Conservation (phyloP, 805 yeast genomes). For the Wickerhamiella dianesei region DNA sequence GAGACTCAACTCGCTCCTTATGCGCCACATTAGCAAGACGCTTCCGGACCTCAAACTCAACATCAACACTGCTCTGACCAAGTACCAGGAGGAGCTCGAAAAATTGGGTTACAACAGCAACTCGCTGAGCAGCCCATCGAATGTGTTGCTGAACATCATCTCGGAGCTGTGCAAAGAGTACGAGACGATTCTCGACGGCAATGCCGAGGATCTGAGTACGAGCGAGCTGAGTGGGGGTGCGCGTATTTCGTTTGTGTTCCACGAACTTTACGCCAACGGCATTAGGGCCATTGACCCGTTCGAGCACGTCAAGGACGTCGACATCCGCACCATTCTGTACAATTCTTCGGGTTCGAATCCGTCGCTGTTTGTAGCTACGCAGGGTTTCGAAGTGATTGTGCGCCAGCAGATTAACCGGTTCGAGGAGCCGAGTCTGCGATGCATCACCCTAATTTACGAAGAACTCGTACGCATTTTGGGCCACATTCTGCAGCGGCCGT, state of each 20-base stretch:
- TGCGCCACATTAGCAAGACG: constrained; percentile 79
- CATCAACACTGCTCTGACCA: constrained; percentile 72
- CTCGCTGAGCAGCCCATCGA: constrained; percentile 62
- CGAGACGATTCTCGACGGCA: constrained; percentile 83
- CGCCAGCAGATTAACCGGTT: constrained; percentile 85
- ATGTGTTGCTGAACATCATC: constrained; percentile 79
- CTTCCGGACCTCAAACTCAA: constrained; percentile 88
- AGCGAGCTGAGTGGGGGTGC: constrained; percentile 96
- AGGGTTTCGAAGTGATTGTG: constrained; percentile 89
- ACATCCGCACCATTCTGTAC: constrained; percentile 92
- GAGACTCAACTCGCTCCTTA: constrained; percentile 74
- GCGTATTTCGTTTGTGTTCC: constrained; percentile 92
- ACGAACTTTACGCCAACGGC: constrained; percentile 92
- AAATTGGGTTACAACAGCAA: constrained; percentile 64
- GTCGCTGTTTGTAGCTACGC: constrained; percentile 89
- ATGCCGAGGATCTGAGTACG: constrained; percentile 75
- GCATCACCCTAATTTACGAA: constrained; percentile 85
- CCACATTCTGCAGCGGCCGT: constrained; percentile 69
- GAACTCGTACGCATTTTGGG: constrained; percentile 84
- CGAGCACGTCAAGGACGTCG: constrained; percentile 89
- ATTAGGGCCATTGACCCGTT: constrained; percentile 85
- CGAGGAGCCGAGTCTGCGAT: constrained; percentile 83
- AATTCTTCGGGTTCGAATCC: constrained; percentile 96
- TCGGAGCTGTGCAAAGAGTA: constrained; percentile 92
- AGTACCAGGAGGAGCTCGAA: constrained; percentile 66